Conservation (phyloP, 805 yeast genomes). For the Wickerhamomyces canadensis region DNA sequence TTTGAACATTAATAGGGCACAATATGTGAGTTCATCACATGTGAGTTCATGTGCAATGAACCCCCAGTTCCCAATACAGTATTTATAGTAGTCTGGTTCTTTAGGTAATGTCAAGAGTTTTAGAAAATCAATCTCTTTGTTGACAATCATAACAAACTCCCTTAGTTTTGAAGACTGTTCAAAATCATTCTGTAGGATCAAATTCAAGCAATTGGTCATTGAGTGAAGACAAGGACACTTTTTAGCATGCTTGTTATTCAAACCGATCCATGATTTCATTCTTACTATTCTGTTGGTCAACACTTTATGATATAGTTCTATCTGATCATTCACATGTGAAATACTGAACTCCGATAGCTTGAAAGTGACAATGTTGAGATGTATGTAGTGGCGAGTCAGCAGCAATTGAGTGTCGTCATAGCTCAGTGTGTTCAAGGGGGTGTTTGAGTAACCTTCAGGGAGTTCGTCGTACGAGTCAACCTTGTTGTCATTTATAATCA, state of each 20-base stretch:
- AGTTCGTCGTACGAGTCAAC: background rate
- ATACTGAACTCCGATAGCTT: constrained; percentile 14
- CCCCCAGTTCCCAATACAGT: constrained; percentile 54
- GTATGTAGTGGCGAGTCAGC: constrained; percentile 19
- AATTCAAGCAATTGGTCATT: constrained; percentile 29
- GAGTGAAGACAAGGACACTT: constrained; percentile 25
- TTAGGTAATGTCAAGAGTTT: constrained; percentile 20
- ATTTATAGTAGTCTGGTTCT: constrained; percentile 22
- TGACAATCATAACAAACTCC: constrained; percentile 18
- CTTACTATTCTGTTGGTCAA: constrained; percentile 28
- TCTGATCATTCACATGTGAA: constrained; percentile 15
- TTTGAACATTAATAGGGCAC: constrained; percentile 51
- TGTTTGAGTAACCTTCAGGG: background rate
- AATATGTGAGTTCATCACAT: constrained; percentile 60
- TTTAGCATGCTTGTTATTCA: constrained; percentile 21
- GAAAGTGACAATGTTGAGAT: constrained; percentile 17
- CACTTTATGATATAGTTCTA: constrained; percentile 12
- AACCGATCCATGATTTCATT: constrained; percentile 38
- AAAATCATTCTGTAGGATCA: constrained; percentile 17
- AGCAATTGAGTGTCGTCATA: constrained; percentile 9
- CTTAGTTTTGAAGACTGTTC: constrained; percentile 10
- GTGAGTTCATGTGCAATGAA: constrained; percentile 64
- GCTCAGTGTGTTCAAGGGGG: constrained; percentile 11
- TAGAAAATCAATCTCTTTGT: constrained; percentile 26
- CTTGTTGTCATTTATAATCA: constrained; percentile 17